These are phyloP conservation scores for Lentinus tigrinus DNA, from an alignment of 768 basidiomycete genomes.

Conservation along the genomic window DNA sequence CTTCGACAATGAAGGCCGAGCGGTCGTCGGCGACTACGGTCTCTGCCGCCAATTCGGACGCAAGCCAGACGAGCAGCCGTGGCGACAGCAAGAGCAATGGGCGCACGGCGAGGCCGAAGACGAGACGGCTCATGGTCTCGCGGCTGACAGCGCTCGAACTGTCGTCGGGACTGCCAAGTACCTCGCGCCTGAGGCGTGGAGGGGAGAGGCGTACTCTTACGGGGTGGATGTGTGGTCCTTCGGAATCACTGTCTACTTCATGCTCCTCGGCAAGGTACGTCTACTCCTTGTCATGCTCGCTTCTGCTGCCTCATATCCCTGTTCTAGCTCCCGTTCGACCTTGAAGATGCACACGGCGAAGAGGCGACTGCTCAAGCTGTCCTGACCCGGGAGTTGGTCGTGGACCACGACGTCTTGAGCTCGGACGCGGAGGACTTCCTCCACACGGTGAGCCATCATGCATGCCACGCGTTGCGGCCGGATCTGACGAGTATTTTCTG, in stretches of 20 bases:
- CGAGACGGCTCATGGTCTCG: background rate
- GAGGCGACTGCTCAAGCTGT: background rate
- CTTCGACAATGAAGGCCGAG: conserved; percentile 13
- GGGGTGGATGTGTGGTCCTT: conserved; percentile 45
- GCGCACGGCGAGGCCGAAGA: background rate
- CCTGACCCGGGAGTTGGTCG: background rate
- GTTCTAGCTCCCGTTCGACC: conserved; percentile 5
- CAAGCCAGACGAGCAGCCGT: background rate
- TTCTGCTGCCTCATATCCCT: background rate
- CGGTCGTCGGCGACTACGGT: conserved; percentile 24
- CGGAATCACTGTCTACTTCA: conserved; percentile 35
- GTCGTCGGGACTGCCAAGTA: conserved; percentile 39
- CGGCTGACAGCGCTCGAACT: background rate
- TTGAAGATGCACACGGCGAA: background rate
- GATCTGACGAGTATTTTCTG: too few species aligned
- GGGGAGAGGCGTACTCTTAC: conserved; percentile 39
- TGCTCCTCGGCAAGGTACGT: conserved; percentile 17
- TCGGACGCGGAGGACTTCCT: background rate
- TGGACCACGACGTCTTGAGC: background rate
- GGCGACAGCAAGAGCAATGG: background rate
- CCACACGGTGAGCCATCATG: background rate
- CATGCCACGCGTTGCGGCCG: background rate
- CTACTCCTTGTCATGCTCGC: background rate
- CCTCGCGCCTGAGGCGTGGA: conserved; percentile 44
- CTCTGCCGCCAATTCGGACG: conserved; percentile 23